Conservation (phyloP, 306 rosid genomes). For the Cucurbita maxima region DNA sequence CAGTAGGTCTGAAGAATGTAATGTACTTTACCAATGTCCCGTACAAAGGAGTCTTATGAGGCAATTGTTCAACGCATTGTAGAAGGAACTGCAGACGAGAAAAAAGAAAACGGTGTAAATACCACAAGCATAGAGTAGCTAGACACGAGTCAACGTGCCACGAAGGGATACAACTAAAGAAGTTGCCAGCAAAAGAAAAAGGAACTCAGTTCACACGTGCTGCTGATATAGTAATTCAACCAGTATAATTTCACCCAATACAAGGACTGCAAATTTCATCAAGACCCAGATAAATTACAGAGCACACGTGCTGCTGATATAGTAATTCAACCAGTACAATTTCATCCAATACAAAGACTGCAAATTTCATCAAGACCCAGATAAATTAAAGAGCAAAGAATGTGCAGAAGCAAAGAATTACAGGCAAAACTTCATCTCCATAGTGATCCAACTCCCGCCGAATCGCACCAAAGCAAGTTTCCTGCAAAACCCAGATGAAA, state of each 20-base stretch:
- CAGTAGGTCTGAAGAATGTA: background rate
- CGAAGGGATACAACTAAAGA: background rate
- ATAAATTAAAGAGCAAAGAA: background rate
- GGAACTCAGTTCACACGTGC: background rate
- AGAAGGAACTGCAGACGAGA: conserved; percentile 50
- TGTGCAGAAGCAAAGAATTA: background rate
- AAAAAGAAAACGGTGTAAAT: background rate
- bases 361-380: background rate
- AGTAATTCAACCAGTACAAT: background rate
- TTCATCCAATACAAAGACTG: background rate
- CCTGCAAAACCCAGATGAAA: conserved; percentile 35
- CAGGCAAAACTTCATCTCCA: conserved; percentile 42
- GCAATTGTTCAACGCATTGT: conserved; percentile 69
- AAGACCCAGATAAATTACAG: background rate
- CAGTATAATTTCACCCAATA: background rate
- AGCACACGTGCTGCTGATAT: background rate
- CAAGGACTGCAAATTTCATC: background rate
- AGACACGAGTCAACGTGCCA: background rate
- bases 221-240: background rate
- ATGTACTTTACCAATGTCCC: conserved; percentile 62
- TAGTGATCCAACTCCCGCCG: conserved; percentile 81
- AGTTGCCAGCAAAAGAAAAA: background rate
- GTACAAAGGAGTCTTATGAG: conserved; percentile 80
- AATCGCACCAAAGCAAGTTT: conserved; percentile 61
- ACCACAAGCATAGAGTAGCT: background rate